These are phyloP conservation scores for Daldinia childiae DNA, from an alignment of 495 filamentous ascomycete species.

Conservation along the genomic window DNA sequence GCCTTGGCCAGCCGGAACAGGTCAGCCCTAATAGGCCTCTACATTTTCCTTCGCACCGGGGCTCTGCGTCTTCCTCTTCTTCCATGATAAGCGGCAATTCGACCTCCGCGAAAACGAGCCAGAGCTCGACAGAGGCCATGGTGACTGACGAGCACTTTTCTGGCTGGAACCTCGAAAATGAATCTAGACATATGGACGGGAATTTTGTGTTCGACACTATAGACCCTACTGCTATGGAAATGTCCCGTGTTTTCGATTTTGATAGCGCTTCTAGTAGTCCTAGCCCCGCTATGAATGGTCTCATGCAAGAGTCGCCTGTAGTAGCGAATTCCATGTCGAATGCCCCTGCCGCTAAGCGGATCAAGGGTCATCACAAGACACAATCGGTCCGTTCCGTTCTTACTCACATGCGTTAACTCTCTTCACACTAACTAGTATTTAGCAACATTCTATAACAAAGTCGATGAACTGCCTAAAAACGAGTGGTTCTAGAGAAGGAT, in stretches of 20 bases:
- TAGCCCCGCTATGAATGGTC: constrained; percentile 52
- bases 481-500: constrained; percentile 58
- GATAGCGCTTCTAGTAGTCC: constrained; percentile 75
- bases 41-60: constrained; percentile 34
- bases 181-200: constrained; percentile 15
- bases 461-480: constrained; percentile 52
- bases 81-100: constrained; percentile 33
- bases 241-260: constrained; percentile 75
- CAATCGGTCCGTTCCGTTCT: constrained; percentile 44
- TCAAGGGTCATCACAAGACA: constrained; percentile 46
- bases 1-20: constrained; percentile 6
- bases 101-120: constrained; percentile 39
- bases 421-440: constrained; percentile 27
- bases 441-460: constrained; percentile 53
- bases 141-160: constrained; percentile 29
- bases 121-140: constrained; percentile 36
- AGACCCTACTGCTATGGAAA: constrained; percentile 44
- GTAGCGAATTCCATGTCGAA: constrained; percentile 14
- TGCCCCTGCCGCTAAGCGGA: constrained; percentile 39
- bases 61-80: constrained; percentile 46
- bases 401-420: background rate
- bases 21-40: constrained; percentile 11
- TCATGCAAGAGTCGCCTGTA: constrained; percentile 41
- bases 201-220: constrained; percentile 33
- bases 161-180: constrained; percentile 34